Evolutionary conservation across 768 basidiomycete genomes (phyloP).

Genomic region (Cantharellus anzutake): DNA sequence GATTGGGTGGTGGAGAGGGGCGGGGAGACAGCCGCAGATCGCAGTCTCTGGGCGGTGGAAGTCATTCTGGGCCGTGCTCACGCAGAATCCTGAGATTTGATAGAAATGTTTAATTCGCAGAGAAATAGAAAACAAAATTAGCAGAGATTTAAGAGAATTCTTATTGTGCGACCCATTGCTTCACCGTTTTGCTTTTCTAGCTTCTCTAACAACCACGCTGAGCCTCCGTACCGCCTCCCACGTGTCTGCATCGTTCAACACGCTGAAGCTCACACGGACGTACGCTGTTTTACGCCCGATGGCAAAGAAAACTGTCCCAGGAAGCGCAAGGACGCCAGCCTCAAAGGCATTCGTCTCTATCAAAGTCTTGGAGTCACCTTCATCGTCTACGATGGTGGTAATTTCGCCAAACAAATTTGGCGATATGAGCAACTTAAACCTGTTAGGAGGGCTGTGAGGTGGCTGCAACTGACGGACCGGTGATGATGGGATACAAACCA

Average conservation of each 20-base stretch:
- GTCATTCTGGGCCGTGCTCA: not conserved
- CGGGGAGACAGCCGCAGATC: not conserved
- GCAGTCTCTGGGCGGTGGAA: not conserved
- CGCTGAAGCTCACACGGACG: conserved; percentile 69
- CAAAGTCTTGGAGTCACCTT: conserved; percentile 51
- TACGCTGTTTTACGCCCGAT: conserved; percentile 47
- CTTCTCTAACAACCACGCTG: conserved; percentile 21
- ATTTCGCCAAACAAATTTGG: conserved; percentile 13
- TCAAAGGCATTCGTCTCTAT: conserved; percentile 60
- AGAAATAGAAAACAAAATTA: too few relatives aligned
- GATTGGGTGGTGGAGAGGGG: not conserved
- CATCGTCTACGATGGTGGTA: not conserved
- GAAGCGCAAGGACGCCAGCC: conserved; percentile 75
- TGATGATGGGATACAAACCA: conserved; percentile 30
- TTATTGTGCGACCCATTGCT: not conserved
- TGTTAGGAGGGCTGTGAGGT: conserved; percentile 12
- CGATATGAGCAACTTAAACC: conserved; percentile 44
- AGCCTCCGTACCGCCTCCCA: conserved; percentile 56
- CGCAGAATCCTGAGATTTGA: not conserved
- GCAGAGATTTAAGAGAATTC: not conserved
- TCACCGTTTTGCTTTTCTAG: not conserved
- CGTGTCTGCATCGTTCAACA: conserved; percentile 43
- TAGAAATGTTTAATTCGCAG: too few relatives aligned
- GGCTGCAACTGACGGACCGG: conserved; percentile 3
- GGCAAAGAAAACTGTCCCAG: conserved; percentile 68